phyloP scores from a whole-genome alignment of 352 stramenopile species.

The Aphanomyces astaci region DNA sequence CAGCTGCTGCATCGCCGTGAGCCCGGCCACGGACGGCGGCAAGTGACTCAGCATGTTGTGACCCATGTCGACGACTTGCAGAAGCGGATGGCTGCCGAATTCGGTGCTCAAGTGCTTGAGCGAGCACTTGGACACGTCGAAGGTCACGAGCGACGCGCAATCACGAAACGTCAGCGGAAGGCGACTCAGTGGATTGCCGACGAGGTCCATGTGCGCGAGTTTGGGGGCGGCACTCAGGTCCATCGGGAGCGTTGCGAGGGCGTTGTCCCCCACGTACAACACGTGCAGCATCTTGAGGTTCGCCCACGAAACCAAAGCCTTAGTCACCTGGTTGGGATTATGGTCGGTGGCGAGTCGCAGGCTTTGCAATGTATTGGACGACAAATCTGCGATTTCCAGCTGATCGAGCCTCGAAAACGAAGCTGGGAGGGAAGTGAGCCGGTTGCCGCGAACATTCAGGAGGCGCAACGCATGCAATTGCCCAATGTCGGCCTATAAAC shows the following conservation, averaged over 20 bases:
- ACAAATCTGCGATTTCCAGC: slow-evolving; percentile 35
- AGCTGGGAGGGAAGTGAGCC: slow-evolving; percentile 32
- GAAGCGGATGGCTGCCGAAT: slow-evolving; percentile 1
- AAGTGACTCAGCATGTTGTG: slow-evolving; percentile 23
- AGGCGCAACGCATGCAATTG: slow-evolving; percentile 41
- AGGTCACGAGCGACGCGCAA: slow-evolving; percentile 39
- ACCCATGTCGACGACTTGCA: slow-evolving; percentile 5
- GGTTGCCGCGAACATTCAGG: slow-evolving; percentile 46
- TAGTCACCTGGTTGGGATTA: background rate
- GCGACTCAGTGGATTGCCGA: slow-evolving; percentile 37
- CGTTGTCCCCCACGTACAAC: slow-evolving; percentile 36
- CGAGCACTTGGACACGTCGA: slow-evolving; percentile 24
- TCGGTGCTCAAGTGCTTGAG: slow-evolving; percentile 15
- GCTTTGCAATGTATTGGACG: background rate
- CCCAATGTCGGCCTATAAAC: slow-evolving; percentile 33
- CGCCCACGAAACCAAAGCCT: too few relatives aligned
- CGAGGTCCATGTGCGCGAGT: slow-evolving; percentile 35
- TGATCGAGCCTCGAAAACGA: slow-evolving; percentile 29
- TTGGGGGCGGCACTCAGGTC: slow-evolving; percentile 25
- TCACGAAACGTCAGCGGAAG: slow-evolving; percentile 46
- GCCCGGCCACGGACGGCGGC: slow-evolving; percentile 2
- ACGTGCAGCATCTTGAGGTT: slow-evolving; percentile 26
- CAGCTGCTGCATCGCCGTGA: slow-evolving; percentile 28
- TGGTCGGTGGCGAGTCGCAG: background rate
- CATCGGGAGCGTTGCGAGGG: slow-evolving; percentile 32